phyloP scores from a whole-genome alignment of 306 rosid species.

The Luffa acutangula region DNA sequence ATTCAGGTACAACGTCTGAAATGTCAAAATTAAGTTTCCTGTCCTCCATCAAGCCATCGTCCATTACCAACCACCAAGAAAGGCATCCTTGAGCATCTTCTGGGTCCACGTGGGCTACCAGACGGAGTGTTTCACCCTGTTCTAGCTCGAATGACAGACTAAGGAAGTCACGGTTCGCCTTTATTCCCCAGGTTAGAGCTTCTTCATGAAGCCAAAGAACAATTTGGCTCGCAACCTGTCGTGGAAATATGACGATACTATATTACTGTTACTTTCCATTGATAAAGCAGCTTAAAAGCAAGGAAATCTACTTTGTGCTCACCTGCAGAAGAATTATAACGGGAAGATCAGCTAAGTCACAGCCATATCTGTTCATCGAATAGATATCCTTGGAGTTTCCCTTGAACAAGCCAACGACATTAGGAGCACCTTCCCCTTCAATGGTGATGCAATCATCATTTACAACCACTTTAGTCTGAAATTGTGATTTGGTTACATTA shows the following conservation, averaged over 20 bases:
- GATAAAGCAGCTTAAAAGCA: neutral
- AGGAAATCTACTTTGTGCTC: neutral
- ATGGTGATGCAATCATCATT: conserved; percentile 67
- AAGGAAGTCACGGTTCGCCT: conserved; percentile 60
- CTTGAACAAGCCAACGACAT: conserved; percentile 60
- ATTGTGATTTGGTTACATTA: conserved; percentile 41
- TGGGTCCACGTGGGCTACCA: conserved; percentile 79
- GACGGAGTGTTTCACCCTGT: conserved; percentile 64
- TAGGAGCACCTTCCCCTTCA: conserved; percentile 84
- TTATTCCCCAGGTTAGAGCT: conserved; percentile 75
- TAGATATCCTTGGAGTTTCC: conserved; percentile 49
- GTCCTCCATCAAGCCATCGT: conserved; percentile 55
- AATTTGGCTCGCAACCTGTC: conserved; percentile 83
- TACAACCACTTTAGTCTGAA: conserved; percentile 71
- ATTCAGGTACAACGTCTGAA: conserved; percentile 49
- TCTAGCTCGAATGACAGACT: conserved; percentile 73
- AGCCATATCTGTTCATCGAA: conserved; percentile 60
- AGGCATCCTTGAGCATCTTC: conserved; percentile 68
- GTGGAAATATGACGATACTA: neutral
- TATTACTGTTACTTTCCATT: neutral
- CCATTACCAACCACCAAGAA: conserved; percentile 89
- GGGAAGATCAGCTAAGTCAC: conserved; percentile 73
- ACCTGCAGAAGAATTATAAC: conserved; percentile 91
- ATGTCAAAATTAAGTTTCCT: conserved; percentile 41
- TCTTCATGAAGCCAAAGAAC: conserved; percentile 78